Base-by-base conservation (phyloP, 2,329 filamentous ascomycete species). In the Calonectria fujianensis region DNA sequence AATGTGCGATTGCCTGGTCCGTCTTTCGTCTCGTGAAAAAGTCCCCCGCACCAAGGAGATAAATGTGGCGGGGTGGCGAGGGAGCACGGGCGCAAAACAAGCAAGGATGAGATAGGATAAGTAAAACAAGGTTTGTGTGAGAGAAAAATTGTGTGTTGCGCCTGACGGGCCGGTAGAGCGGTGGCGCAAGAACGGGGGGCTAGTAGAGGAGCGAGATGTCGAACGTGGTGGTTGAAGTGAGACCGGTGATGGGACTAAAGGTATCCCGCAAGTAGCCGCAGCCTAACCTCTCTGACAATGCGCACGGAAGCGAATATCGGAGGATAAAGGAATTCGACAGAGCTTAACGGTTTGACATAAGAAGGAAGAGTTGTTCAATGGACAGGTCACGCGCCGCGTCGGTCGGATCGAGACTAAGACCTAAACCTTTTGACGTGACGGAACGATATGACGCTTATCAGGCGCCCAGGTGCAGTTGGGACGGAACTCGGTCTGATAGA, bases 391-490 rank as follows among this genome's bases (percentile, higher is more conserved):
- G 71, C 59, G 71, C 45, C 27, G 39, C 31, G 50, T 67, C 61
- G 41, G 39, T 32, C 61, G 61, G 31, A 39, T 39, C 57, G 66
- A 72, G 76, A 75, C 70, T 71, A 70, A 77, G 70, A 61, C 59
- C 59, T 39, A 39, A 27, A 48, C 9, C 41, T 70, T 67, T 39
- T 27, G 39, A 57, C 29, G 57, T 69, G 70, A 70, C 66, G 41
- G 59, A 78, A 73, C 59, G 73, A 74, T 72, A 76, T 80, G 78
- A 78, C 79, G 79, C 79, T 80, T 80, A 80, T 80, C 79, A 75
- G 65, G 37, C 35, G 61, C 70, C 67, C 74, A 70, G 75, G 65
- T 77, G 69, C 67, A 69, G 67, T 64, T 57, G 72, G 68, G 67
- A 61, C 45, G 72, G 57, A 45, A 35, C 59, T 70, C 54, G 68